These are phyloP conservation scores for Rhizodiscina lignyota DNA, from an alignment of 495 filamentous ascomycete genomes.

Conservation along the genomic window DNA sequence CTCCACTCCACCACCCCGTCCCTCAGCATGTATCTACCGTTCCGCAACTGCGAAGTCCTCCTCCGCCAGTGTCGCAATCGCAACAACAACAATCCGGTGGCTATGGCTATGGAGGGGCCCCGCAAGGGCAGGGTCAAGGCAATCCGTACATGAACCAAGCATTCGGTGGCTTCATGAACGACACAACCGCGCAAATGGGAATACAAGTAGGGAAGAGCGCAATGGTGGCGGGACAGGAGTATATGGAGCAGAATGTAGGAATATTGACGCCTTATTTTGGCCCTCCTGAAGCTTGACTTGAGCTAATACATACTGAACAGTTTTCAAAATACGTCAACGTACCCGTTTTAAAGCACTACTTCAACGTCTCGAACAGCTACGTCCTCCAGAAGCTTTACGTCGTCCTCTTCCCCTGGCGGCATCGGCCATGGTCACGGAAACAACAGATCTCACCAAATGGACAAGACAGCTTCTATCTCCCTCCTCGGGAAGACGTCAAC, in stretches of 20 bases:
- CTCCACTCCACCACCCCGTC: slow-evolving; percentile 93
- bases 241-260: slow-evolving; percentile 79
- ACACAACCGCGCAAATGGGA: slow-evolving; percentile 91
- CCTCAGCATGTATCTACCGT: slow-evolving; percentile 98
- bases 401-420: slow-evolving; percentile 92
- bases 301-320: slow-evolving; percentile 32
- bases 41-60: slow-evolving; percentile 94
- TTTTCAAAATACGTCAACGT: slow-evolving; percentile 88
- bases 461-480: slow-evolving; percentile 70
- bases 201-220: slow-evolving; percentile 88
- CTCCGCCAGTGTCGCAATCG: slow-evolving; percentile 52
- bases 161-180: slow-evolving; percentile 83
- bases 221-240: slow-evolving; percentile 74
- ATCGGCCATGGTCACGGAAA: slow-evolving; percentile 86
- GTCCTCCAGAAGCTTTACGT: slow-evolving; percentile 37
- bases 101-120: slow-evolving; percentile 42
- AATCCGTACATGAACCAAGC: slow-evolving; percentile 39
- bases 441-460: slow-evolving; percentile 35
- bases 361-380: slow-evolving; percentile 28
- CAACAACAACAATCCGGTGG: slow-evolving; percentile 47
- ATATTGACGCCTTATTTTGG: too few relatives aligned
- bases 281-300: not conserved
- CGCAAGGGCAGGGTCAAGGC: not conserved
- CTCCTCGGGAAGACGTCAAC: slow-evolving; percentile 93
- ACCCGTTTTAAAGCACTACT: slow-evolving; percentile 27